Base-by-base conservation (phyloP, 1,139 yeast species). In the Meyerozyma guilliermondii region DNA sequence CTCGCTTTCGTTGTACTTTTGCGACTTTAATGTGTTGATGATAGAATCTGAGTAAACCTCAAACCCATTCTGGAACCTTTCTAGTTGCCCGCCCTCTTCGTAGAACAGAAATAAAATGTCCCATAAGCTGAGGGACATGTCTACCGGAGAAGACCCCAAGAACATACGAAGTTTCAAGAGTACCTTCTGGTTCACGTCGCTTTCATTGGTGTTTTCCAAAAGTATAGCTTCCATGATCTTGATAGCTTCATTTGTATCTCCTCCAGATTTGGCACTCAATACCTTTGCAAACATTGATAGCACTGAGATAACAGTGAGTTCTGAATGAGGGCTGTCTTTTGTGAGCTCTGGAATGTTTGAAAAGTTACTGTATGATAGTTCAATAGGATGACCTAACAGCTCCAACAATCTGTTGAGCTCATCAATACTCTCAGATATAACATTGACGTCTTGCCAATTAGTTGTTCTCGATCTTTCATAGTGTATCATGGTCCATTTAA, bases 41-140 rank as follows among this genome's bases (percentile, higher is more conserved):
- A 82, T 59, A 10, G 77, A 56, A 2, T 58, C 56, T 11, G 83
- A 47, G 8, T 79, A 77, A 33, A 68, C 60, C 41, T 78, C 76
- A 52, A 83, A 78, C 0, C 88, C 88, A n/a, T 58, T 55, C 43
- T 78, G 71, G 33, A 80, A 69, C 33, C 71, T 68, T 0, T 51
- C 52, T 11, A 66, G 45, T 38, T 78, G 67, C 0, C 69, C 61
- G 5, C 65, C 59, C 10, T 63, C 66, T 7, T 69, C 62, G 52
- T 87, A 88, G 43, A 78, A 78, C 48, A 77, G 79, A 35, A 87
- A 71, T 14, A 92, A 65, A 20, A 87, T 71, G 38, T 79, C 78
- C 97, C 98, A 91, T 3, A 92, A 65, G 44, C 81, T 81, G 31
- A 88, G 65, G 43, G 77, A 79, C 61, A 89, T 74, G 31, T 81